Evolutionary conservation across 768 basidiomycete species (phyloP).

Genomic region (Mycena belliarum): DNA sequence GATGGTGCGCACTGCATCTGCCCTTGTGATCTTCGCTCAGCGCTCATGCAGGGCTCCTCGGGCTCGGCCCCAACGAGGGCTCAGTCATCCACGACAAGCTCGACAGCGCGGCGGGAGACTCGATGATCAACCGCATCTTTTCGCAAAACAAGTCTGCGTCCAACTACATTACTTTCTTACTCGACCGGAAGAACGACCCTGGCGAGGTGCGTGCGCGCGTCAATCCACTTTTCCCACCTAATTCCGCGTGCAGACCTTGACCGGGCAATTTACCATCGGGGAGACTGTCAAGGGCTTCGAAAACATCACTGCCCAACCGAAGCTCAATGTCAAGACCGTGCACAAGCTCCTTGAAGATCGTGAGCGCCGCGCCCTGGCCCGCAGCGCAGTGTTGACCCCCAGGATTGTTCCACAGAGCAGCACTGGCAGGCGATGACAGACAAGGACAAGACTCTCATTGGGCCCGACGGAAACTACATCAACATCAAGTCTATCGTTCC

Average conservation of each 20-base stretch:
- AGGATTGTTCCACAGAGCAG: too few species aligned
- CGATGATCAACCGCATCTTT: conserved; percentile 68
- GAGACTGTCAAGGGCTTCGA: conserved; percentile 53
- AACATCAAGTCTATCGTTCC: conserved; percentile 46
- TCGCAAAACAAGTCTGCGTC: conserved; percentile 54
- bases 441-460: conserved; percentile 54
- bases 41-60: conserved; percentile 39
- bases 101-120: conserved; percentile 41
- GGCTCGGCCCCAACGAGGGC: conserved; percentile 64
- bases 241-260: conserved; percentile 40
- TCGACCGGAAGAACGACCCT: conserved; percentile 50
- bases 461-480: conserved; percentile 57
- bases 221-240: not conserved
- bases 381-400: too few species aligned
- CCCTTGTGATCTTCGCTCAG: conserved; percentile 26
- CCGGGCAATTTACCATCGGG: conserved; percentile 65
- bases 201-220: conserved; percentile 24
- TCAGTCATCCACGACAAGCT: conserved; percentile 46
- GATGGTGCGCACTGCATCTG: conserved; percentile 29
- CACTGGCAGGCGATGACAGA: conserved; percentile 71
- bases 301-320: conserved; percentile 50
- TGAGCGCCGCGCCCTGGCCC: conserved; percentile 30
- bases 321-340: conserved; percentile 43
- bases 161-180: conserved; percentile 63
- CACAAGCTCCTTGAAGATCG: conserved; percentile 19